These are phyloP conservation scores for Pseudonitzschia delicatissima DNA, from an alignment of 108 stramenopile species.

Conservation along the genomic window DNA sequence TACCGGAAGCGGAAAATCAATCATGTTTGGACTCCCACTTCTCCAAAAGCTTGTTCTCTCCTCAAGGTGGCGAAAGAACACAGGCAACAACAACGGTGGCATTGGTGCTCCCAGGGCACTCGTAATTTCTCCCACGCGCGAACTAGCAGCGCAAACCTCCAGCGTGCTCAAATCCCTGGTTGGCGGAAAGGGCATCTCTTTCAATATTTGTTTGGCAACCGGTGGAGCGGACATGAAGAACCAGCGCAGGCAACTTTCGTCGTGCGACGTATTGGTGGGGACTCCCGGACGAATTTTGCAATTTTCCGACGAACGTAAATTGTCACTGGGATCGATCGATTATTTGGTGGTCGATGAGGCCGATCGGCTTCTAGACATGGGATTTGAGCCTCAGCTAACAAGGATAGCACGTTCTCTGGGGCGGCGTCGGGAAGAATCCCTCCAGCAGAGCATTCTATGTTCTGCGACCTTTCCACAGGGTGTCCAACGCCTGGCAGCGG, in stretches of 20 bases:
- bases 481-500: constrained; percentile 76
- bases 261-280: constrained; percentile 69
- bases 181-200: not conserved
- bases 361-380: constrained; percentile 89
- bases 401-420: constrained; percentile 25
- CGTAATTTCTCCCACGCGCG: constrained; percentile 87
- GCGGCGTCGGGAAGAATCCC: constrained; percentile 33
- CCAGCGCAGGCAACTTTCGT: not conserved
- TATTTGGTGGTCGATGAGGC: constrained; percentile 90
- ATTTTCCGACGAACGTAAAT: constrained; percentile 68
- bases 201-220: not conserved
- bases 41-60: constrained; percentile 44
- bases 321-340: constrained; percentile 80
- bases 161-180: not conserved
- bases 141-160: constrained; percentile 81
- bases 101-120: constrained; percentile 74
- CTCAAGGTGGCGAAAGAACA: constrained; percentile 43
- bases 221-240: not conserved
- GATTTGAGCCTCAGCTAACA: constrained; percentile 77
- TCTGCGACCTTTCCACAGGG: constrained; percentile 87
- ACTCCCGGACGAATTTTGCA: constrained; percentile 91
- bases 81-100: not conserved
- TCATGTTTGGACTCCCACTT: constrained; percentile 58
- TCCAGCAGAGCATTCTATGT: constrained; percentile 79
- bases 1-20: constrained; percentile 84